These are phyloP conservation scores for Candida piceae DNA, from an alignment of 805 yeast species.

Conservation along the genomic window DNA sequence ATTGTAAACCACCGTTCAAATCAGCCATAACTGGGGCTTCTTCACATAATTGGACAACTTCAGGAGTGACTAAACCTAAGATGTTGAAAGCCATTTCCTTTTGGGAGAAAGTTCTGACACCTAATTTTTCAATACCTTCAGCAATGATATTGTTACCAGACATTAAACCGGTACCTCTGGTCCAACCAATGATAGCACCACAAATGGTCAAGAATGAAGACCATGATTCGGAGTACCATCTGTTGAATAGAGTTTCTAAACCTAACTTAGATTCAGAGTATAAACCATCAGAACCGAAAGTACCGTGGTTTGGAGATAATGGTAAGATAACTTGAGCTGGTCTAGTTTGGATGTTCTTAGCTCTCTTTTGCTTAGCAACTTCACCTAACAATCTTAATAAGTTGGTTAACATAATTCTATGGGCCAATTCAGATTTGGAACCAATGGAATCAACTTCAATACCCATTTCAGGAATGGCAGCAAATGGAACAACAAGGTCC, in stretches of 20 bases:
- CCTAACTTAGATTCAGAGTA: conserved; percentile 97
- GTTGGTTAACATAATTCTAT: conserved; percentile 97
- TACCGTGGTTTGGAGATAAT: conserved; percentile 97
- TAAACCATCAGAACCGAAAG: conserved; percentile 96
- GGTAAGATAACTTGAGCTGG: conserved; percentile 98
- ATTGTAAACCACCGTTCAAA: conserved; percentile 97
- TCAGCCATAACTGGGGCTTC: conserved; percentile 95
- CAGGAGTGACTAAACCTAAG: conserved; percentile 87
- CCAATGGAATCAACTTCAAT: conserved; percentile 89
- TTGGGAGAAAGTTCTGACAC: conserved; percentile 97
- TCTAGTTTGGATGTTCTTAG: conserved; percentile 79
- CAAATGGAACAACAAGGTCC: conserved; percentile 94
- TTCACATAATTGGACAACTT: conserved; percentile 81
- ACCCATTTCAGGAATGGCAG: conserved; percentile 99
- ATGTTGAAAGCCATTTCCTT: conserved; percentile 99
- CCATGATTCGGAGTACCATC: conserved; percentile 99
- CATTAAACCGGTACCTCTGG: conserved; percentile 99
- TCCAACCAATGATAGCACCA: conserved; percentile 99
- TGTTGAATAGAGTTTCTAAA: conserved; percentile 93
- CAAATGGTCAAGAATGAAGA: conserved; percentile 87
- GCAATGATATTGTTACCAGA: conserved; percentile 95
- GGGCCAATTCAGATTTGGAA: conserved; percentile 95
- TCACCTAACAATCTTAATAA: conserved; percentile 87
- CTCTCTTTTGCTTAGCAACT: conserved; percentile 77
- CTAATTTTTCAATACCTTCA: conserved; percentile 91